Evolutionary conservation across 2,329 filamentous ascomycete species (phyloP), one percentile per base, ranked within the genome.

Genomic region (Pochonia chlamydosporia): DNA sequence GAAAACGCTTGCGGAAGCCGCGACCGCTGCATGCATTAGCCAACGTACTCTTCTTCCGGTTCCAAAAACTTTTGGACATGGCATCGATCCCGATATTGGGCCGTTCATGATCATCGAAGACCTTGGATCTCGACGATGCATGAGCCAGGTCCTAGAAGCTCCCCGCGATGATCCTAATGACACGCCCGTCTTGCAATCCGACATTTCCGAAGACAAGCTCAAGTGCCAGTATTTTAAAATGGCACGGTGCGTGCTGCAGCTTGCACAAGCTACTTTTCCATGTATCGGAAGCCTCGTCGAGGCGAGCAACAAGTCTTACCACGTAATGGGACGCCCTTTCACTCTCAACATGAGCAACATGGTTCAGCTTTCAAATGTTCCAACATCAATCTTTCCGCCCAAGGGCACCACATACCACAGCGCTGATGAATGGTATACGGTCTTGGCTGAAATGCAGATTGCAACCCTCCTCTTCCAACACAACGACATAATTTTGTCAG

Each of bases 301-400:
- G 43, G 36, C 50, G 1, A 49, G 54, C 3, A 46, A 56, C 7
- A 55, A 57, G 7, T 52, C 23, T 3, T 64, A 60, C 54, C 45
- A 54, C 25, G 61, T 68, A 4, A 50, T 39, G 7, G 52, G 55
- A 23, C 57, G 67, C n/a, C 69, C 69, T 3, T 47, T 74, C 3
- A 68, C 65, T 3, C 57, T 63, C 2, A 69, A 70, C 46, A 72
- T 75, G 67, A 72, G 63, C 44, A 62, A 70, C 16, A 57, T 69
- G 48, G 35, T 66, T 30, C 54, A 49, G 3, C 44, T 59, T 1
- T 48, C 54, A n/a, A 59, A 61, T 11, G 56, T 64, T 31, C 58
- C 59, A 3, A 24, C 11, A 3, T 31, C 28, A 0, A 41, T 60
- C 2, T 44, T 63, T 3, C 59, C 59, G 1, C 14, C 54, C 3